Conservation (phyloP, 495 filamentous ascomycete genomes). For the Tuber brumale region DNA sequence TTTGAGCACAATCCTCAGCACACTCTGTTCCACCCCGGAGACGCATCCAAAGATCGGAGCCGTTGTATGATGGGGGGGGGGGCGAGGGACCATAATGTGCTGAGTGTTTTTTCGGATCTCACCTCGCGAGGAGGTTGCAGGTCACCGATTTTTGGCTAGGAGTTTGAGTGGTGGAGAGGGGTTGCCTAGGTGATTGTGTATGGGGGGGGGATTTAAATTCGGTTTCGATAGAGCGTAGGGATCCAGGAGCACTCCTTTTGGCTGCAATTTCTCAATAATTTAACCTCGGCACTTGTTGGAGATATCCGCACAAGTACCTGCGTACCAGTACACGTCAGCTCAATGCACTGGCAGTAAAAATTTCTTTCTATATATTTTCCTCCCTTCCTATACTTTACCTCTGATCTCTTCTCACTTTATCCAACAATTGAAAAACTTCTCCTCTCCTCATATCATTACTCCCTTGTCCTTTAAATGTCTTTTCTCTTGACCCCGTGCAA, state of each 20-base stretch:
- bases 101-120: slow-evolving; percentile 31
- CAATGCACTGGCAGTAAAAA: too few species aligned
- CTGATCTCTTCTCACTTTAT: too few species aligned
- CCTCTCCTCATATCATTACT: too few species aligned
- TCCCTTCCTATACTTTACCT: too few species aligned
- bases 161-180: background rate
- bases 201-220: background rate
- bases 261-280: background rate
- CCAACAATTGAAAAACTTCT: too few species aligned
- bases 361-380: too few species aligned
- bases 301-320: too few species aligned
- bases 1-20: slow-evolving; percentile 7
- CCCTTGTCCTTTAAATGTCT: too few species aligned
- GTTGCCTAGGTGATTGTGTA: background rate
- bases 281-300: too few species aligned
- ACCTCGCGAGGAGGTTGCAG: slow-evolving; percentile 17
- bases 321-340: too few species aligned
- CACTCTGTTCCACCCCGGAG: too few species aligned
- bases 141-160: slow-evolving; percentile 35
- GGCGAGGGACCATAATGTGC: slow-evolving; percentile 23
- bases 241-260: background rate
- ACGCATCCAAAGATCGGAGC: background rate
- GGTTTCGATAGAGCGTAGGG: background rate
- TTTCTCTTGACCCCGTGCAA: too few species aligned
- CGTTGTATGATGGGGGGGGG: slow-evolving; percentile 31